Evolutionary conservation across 192 early-diverging fungal species (phyloP).

Genomic region (Rhizoclosmatium globosum): DNA sequence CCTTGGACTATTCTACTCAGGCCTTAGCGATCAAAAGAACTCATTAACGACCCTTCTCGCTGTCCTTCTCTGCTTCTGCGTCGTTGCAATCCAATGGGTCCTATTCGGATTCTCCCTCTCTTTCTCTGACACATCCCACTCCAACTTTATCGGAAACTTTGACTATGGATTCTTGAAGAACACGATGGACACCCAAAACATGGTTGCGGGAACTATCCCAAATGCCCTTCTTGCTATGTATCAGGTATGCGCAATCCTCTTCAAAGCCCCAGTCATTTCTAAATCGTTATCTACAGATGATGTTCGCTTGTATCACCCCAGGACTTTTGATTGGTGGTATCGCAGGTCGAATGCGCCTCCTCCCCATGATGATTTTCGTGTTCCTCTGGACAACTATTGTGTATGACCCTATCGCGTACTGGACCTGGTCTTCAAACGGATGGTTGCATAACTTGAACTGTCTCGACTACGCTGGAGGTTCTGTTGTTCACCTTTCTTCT

Average conservation of each 20-base stretch:
- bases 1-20: conserved; percentile 90
- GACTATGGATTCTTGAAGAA: conserved; percentile 21
- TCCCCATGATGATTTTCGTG: conserved; percentile 88
- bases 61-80: conserved; percentile 76
- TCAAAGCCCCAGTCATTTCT: conserved; percentile 74
- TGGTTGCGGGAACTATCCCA: conserved; percentile 69
- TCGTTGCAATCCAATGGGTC: conserved; percentile 82
- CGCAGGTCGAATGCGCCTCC: conserved; percentile 83
- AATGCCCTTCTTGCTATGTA: conserved; percentile 70
- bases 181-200: conserved; percentile 46
- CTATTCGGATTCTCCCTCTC: conserved; percentile 85
- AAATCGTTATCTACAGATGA: conserved; percentile 78
- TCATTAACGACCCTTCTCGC: conserved; percentile 83
- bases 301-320: conserved; percentile 91
- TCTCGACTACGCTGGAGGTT: conserved; percentile 25
- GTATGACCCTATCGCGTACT: conserved; percentile 95
- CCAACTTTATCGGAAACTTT: conserved; percentile 38
- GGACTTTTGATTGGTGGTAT: conserved; percentile 87
- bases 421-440: conserved; percentile 85
- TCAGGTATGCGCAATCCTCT: conserved; percentile 54
- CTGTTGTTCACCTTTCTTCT: conserved; percentile 11
- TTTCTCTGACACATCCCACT: conserved; percentile 69
- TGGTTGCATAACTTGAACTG: conserved; percentile 4
- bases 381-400: conserved; percentile 84
- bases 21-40: conserved; percentile 86